Base-by-base conservation (phyloP, 495 filamentous ascomycete species). In the Mytilinidion resinicola region DNA sequence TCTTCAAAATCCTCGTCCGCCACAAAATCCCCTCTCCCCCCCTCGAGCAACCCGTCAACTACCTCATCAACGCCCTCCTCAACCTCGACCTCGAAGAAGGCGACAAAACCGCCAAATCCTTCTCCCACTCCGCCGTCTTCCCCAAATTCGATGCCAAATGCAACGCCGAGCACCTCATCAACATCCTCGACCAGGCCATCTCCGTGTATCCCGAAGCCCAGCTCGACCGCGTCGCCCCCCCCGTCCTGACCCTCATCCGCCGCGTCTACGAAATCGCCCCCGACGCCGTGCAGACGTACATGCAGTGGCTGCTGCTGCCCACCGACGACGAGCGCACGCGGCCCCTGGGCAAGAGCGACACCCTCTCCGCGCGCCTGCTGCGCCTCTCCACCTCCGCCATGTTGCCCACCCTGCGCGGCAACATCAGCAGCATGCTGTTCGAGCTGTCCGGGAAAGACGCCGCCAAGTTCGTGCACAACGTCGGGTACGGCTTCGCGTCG, bases 401-500 rank as follows among this genome's bases (percentile, higher is more conserved):
- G 15, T 79, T 86, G 1, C 82, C 89, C 0, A 81, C 85, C 55
- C 72, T 95, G 3, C 83, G 89, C 19, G 83, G 85, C 36, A 81
- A 79, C n/a, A 85, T 96, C 37, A 88, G 86, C 0, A 79, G 84
- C 43, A 77, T 97, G 11, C 81, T 95, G 57, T 97, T 96, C 67
- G 88, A 93, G 44, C 77, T 96, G 21, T 95, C 89, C 1, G 85
- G 84, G 50, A 87, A 72, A 38, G 67, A 72, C 43, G 65, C 72
- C 1, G 61, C 59, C 33, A 70, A 67, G 57, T 73, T 73, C 51
- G 72, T 74, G 12, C 57, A 67, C 9, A 74, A 74, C 59, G 66
- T 74, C 19, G 72, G 93, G 1, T 96, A 96, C 64, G 93, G 93
- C 0, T 96, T 87, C 66, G 93, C 93, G 2, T 87, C 91, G 0